Percentiles rank a stretch among this genome's conserved stretches.
These are phyloP conservation scores for Maudiozyma barnettii DNA, from an alignment of 805 yeast genomes.

Conservation along the genomic window DNA sequence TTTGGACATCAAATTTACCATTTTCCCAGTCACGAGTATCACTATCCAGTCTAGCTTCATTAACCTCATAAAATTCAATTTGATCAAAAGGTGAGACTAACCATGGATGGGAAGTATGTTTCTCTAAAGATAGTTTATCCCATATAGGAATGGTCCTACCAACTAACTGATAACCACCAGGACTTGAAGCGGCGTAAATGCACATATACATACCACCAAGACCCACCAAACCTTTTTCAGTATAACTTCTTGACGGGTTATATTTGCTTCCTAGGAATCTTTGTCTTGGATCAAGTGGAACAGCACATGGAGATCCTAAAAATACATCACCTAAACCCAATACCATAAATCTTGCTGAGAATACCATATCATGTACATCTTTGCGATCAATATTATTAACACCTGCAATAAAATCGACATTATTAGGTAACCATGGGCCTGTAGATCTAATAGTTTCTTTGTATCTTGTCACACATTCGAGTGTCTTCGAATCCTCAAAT, in stretches of 20 bases:
- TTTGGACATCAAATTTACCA: constrained; percentile 69
- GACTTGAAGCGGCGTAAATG: constrained; percentile 94
- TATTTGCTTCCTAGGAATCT: constrained; percentile 87
- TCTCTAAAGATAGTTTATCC: constrained; percentile 86
- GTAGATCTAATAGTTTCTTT: constrained; percentile 84
- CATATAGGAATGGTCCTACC: constrained; percentile 97
- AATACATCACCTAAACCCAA: constrained; percentile 95
- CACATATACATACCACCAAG: constrained; percentile 99
- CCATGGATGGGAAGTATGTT: constrained; percentile 69
- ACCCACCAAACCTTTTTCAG: constrained; percentile 96
- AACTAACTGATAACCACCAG: constrained; percentile 95
- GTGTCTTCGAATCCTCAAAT: constrained; percentile 82
- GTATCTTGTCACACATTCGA: constrained; percentile 84
- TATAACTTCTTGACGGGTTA: constrained; percentile 91
- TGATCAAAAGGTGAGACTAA: constrained; percentile 86
- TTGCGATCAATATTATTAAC: constrained; percentile 74
- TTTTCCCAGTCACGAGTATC: constrained; percentile 65
- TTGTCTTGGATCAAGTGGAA: constrained; percentile 94
- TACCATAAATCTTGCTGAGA: constrained; percentile 83
- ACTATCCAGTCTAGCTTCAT: constrained; percentile 70
- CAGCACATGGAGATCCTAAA: constrained; percentile 97
- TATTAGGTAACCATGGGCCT: constrained; percentile 98
- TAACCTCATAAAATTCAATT: constrained; percentile 86
- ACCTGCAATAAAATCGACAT: constrained; percentile 87
- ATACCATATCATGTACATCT: constrained; percentile 74